phyloP scores from a whole-genome alignment of 1,139 yeast genomes.

The Pichia sp. region DNA sequence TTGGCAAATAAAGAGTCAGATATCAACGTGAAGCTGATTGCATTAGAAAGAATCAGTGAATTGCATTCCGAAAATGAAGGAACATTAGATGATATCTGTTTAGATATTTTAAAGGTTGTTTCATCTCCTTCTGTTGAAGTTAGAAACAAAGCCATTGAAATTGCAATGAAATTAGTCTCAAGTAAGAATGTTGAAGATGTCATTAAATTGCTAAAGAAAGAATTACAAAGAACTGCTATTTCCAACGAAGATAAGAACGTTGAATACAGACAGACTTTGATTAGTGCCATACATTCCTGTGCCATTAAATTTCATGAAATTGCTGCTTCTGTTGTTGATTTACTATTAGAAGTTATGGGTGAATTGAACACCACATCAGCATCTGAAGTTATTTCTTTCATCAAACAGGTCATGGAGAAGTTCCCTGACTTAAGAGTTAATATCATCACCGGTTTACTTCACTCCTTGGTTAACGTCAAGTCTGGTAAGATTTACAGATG shows the following conservation, averaged over 20 bases:
- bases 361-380: conserved; percentile 74
- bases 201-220: conserved; percentile 84
- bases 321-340: conserved; percentile 84
- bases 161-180: conserved; percentile 71
- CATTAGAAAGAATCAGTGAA: conserved; percentile 77
- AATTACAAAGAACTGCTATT: conserved; percentile 64
- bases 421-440: conserved; percentile 72
- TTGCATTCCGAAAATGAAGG: conserved; percentile 75
- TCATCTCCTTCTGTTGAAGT: conserved; percentile 87
- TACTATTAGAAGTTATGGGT: conserved; percentile 77
- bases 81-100: conserved; percentile 71
- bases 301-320: conserved; percentile 88
- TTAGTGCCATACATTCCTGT: conserved; percentile 81
- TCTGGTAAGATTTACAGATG: conserved; percentile 92
- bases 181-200: conserved; percentile 93
- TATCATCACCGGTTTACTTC: conserved; percentile 57
- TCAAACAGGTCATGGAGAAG: conserved; percentile 89
- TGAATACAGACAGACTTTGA: conserved; percentile 84
- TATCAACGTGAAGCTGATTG: conserved; percentile 87
- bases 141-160: conserved; percentile 77
- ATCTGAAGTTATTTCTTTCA: conserved; percentile 77
- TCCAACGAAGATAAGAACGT: conserved; percentile 70
- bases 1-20: conserved; percentile 89
- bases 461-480: conserved; percentile 57
- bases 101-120: conserved; percentile 81